Evolutionary conservation across 805 yeast genomes (phyloP).

Genomic region (Groenewaldozyma tartarivorans): DNA sequence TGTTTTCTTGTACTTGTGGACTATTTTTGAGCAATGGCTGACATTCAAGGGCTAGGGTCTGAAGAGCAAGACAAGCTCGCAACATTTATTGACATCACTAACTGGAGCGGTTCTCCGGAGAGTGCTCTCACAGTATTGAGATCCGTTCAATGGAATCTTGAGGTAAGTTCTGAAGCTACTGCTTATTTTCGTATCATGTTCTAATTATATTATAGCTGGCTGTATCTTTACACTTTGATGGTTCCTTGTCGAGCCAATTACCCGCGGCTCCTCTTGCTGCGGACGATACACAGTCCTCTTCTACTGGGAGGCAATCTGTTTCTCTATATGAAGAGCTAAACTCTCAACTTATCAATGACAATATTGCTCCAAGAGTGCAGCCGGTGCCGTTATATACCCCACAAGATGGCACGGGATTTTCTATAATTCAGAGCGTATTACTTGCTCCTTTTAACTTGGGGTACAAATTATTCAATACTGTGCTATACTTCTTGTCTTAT

Average conservation of each 20-base stretch:
- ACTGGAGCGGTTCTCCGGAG: slow-evolving; percentile 22
- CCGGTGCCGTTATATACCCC: slow-evolving; percentile 19
- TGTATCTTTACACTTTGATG: slow-evolving; percentile 15
- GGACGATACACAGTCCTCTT: not conserved
- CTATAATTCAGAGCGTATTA: slow-evolving; percentile 24
- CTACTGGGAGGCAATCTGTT: not conserved
- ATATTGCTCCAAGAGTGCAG: slow-evolving; percentile 25
- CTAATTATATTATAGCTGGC: slow-evolving; percentile 10
- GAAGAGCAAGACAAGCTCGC: slow-evolving; percentile 16
- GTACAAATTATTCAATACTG: slow-evolving; percentile 22
- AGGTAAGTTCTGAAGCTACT: slow-evolving; percentile 19
- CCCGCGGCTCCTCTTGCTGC: not conserved
- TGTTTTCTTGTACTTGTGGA: too few species aligned
- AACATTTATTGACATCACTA: slow-evolving; percentile 26
- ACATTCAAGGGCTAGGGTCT: not conserved
- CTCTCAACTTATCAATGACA: slow-evolving; percentile 11
- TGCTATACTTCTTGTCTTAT: slow-evolving; percentile 23
- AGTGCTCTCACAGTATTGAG: slow-evolving; percentile 24
- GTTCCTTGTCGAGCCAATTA: not conserved
- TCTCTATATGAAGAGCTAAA: slow-evolving; percentile 23
- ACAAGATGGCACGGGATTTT: slow-evolving; percentile 17
- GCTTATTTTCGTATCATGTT: slow-evolving; percentile 6
- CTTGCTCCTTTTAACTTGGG: slow-evolving; percentile 28
- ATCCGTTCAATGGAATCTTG: slow-evolving; percentile 33
- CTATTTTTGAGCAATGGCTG: too few species aligned